These are phyloP conservation scores for Pyrenophora seminiperda DNA, from an alignment of 2,329 filamentous ascomycete genomes.

Conservation along the genomic window DNA sequence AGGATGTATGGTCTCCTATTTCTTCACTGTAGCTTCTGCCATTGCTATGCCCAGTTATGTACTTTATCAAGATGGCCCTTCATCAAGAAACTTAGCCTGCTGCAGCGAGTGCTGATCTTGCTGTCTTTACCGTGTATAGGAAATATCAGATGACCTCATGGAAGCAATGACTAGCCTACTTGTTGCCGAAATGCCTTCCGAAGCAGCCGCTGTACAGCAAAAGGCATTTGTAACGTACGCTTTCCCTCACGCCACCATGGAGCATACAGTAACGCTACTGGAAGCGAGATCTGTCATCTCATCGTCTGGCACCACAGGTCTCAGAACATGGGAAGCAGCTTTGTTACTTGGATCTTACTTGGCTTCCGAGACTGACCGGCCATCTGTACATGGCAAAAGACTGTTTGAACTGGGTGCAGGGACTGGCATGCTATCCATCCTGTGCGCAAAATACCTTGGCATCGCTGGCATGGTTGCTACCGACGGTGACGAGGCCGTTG, in stretches of 20 bases:
- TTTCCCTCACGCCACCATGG: conserved; percentile 37
- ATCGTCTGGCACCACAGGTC: conserved; percentile 73
- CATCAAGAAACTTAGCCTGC: neutral
- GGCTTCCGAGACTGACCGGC: conserved; percentile 51
- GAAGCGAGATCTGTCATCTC: conserved; percentile 73
- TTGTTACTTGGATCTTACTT: conserved; percentile 75
- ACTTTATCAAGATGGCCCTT: neutral
- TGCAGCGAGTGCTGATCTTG: conserved; percentile 29
- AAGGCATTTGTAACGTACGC: conserved; percentile 77
- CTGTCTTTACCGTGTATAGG: conserved; percentile 59
- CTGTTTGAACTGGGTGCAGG: conserved; percentile 77
- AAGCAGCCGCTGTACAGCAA: conserved; percentile 69
- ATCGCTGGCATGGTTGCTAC: conserved; percentile 68
- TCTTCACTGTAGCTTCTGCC: conserved; percentile 20
- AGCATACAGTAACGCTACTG: conserved; percentile 63
- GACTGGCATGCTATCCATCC: conserved; percentile 74
- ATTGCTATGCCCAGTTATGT: neutral
- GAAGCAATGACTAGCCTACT: conserved; percentile 69
- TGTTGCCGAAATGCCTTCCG: conserved; percentile 65
- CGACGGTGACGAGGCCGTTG: conserved; percentile 75
- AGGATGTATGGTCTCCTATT: conserved; percentile 72
- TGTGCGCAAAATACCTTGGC: conserved; percentile 71
- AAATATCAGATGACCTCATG: conserved; percentile 82
- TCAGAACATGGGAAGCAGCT: conserved; percentile 81
- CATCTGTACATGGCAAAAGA: conserved; percentile 58